Evolutionary conservation across 2,329 filamentous ascomycete genomes (phyloP).

Genomic region (Hirsutella rhossiliensis): DNA sequence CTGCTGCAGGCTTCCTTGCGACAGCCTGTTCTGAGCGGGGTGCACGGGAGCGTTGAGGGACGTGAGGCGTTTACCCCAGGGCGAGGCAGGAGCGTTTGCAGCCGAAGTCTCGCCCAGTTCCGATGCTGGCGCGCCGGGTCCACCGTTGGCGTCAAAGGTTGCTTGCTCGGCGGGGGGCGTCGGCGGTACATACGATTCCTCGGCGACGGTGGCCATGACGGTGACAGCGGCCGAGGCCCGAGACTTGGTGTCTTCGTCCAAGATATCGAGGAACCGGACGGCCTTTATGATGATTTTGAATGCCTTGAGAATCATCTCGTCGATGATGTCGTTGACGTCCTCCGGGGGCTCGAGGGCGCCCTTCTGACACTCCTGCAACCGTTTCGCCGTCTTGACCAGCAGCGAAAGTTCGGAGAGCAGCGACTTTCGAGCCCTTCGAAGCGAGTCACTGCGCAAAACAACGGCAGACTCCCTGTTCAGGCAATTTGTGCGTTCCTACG

Average conservation of each 20-base stretch:
- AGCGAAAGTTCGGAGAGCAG: constrained; percentile 81
- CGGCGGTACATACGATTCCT: constrained; percentile 46
- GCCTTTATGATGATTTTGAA: constrained; percentile 91
- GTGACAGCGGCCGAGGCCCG: constrained; percentile 41
- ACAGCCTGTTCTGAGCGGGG: constrained; percentile 19
- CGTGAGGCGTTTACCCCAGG: constrained; percentile 34
- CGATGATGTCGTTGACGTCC: constrained; percentile 63
- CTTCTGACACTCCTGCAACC: constrained; percentile 62
- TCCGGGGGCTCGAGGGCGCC: constrained; percentile 33
- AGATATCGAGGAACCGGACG: constrained; percentile 78
- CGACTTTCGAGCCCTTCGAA: constrained; percentile 75
- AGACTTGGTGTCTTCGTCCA: constrained; percentile 50
- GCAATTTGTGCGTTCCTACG: constrained; percentile 76
- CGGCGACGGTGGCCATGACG: constrained; percentile 47
- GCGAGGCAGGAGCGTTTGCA: constrained; percentile 4
- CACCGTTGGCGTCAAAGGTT: constrained; percentile 28
- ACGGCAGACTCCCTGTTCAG: constrained; percentile 68
- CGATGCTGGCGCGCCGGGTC: constrained; percentile 4
- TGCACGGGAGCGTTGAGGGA: constrained; percentile 23
- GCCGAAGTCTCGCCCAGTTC: not conserved
- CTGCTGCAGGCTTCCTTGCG: constrained; percentile 22
- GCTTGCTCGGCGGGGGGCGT: constrained; percentile 51
- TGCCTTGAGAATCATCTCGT: constrained; percentile 86
- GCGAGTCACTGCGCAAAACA: constrained; percentile 61
- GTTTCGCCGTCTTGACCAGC: constrained; percentile 80